These are phyloP conservation scores for Eucalyptus polybractea DNA, from an alignment of 345 rosid genomes.

Conservation along the genomic window DNA sequence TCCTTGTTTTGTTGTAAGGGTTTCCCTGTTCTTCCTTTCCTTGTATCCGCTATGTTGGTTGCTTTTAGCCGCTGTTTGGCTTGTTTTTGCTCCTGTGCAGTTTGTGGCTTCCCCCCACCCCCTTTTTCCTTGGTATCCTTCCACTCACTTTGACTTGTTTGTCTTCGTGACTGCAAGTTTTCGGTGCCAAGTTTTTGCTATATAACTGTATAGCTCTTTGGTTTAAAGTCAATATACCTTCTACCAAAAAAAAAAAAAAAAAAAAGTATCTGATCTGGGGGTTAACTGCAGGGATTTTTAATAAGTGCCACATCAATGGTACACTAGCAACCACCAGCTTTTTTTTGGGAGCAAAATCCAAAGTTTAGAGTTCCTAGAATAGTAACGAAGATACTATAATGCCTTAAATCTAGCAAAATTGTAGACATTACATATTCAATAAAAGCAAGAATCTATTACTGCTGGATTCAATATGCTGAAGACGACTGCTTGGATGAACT, in stretches of 20 bases:
- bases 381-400: not conserved
- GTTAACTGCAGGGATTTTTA: conserved; percentile 48
- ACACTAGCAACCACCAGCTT: conserved; percentile 37
- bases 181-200: fast-evolving
- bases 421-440: not conserved
- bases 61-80: no score
- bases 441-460: not conserved
- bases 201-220: no score
- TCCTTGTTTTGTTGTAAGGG: no score
- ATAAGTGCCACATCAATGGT: conserved; percentile 49
- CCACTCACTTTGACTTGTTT: no score
- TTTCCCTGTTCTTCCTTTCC: no score
- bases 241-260: no score
- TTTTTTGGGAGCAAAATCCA: conserved; percentile 32
- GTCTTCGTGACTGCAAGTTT: no score
- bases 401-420: not conserved
- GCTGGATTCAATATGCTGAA: not conserved
- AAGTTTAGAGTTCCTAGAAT: conserved; percentile 14
- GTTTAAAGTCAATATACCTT: no score
- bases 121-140: no score
- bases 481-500: not conserved
- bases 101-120: no score
- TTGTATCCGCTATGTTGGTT: no score
- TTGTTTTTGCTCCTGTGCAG: no score
- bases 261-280: conserved; percentile 36